Evolutionary conservation across 768 basidiomycete genomes (phyloP), one percentile per base, ranked within the genome.

Genomic region (Asterophora lycoperdoides): DNA sequence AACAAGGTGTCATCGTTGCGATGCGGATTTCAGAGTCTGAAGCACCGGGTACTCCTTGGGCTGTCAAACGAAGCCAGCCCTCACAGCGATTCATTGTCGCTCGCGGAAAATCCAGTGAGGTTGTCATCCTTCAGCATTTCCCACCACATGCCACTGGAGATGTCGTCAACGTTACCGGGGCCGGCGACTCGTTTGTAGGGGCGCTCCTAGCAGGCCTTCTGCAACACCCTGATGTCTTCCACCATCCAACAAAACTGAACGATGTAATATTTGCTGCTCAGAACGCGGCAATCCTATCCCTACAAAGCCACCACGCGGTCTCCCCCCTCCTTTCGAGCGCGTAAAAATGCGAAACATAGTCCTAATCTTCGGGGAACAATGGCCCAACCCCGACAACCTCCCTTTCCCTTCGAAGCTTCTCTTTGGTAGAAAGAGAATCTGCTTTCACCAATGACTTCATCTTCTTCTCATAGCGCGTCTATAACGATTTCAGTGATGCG

Each of bases 101-200:
- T 17, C 75, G 68, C 20, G 79, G 78, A 7, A 66, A 66, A 18
- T 62, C 71, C 13, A 62, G 64, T 7, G 76, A 79, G 48, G 66
- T 77, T 4, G 60, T 91, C 7, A 74, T 89, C 5, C 40, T 94
- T 26, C 81, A 83, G 35, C 87, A 93, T 61, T 92, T 86, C 63
- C 80, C 89, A 9, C 74, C 89, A 7, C 56, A 76, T 14, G 60
- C 65, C 1, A 53, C 70, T 13, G 66, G 78, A 8, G 59, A 51
- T 3, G 56, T 80, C 5, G 67, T 84, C 17, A 93, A 85, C 56
- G 89, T 91, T 8, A 97, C 94, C 0, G 95, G 95, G 1, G 81
- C 86, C 10, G 55, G 54, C 9, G 55, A 50, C 44, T 48, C 55
- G 29, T 53, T 56, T 29, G 55, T 56, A 30, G 95, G 95, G 1